Evolutionary conservation across 768 basidiomycete species (phyloP).

Genomic region (Calvatia gigantea): DNA sequence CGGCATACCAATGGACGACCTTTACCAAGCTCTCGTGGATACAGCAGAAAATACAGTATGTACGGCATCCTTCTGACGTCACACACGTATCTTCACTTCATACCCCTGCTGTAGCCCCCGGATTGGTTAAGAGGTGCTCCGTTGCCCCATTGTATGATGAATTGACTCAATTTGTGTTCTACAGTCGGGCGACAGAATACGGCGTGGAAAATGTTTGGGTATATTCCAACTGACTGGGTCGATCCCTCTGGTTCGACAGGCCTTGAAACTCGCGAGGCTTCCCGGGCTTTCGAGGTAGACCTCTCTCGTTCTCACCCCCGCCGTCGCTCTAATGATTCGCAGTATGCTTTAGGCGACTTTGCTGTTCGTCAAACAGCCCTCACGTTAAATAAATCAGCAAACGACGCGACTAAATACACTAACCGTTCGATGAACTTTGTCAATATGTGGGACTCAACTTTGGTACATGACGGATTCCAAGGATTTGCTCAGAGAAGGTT

Average conservation of each 20-base stretch:
- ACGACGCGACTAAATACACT: constrained; percentile 38
- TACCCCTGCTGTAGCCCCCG: constrained; percentile 31
- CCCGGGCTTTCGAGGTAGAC: constrained; percentile 41
- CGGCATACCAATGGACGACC: constrained; percentile 40
- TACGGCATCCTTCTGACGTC: background rate
- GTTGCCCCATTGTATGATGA: background rate
- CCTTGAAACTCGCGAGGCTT: constrained; percentile 46
- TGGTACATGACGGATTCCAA: constrained; percentile 42
- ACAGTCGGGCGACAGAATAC: constrained; percentile 48
- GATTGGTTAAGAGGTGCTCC: constrained; percentile 42
- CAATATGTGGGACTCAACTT: constrained; percentile 44
- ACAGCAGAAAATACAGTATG: constrained; percentile 50
- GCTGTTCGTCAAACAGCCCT: constrained; percentile 49
- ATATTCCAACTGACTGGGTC: constrained; percentile 45
- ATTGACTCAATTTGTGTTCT: no score
- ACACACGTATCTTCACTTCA: background rate
- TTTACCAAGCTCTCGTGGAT: constrained; percentile 47
- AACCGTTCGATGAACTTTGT: constrained; percentile 52
- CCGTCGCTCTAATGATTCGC: background rate
- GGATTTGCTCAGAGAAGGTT: constrained; percentile 45
- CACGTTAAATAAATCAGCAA: constrained; percentile 33
- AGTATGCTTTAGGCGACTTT: constrained; percentile 51
- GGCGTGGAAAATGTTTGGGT: constrained; percentile 47
- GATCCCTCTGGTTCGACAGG: constrained; percentile 46
- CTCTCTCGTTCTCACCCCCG: background rate